Conservation (phyloP, 768 basidiomycete species). For the Terana coerulea region DNA sequence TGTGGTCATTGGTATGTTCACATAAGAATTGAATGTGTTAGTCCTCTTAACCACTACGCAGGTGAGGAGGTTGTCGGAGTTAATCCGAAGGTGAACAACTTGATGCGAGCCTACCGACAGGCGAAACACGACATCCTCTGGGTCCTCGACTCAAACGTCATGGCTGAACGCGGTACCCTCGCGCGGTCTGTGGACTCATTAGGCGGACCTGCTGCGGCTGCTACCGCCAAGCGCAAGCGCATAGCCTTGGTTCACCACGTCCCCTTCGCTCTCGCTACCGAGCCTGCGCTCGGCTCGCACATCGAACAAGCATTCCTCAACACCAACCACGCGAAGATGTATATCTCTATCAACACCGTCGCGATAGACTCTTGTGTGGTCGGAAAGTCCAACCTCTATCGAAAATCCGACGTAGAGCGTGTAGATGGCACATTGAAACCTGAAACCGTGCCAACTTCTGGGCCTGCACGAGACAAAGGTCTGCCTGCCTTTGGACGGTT, state of each 20-base stretch:
- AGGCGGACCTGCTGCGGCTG: constrained; percentile 35
- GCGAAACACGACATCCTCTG: constrained; percentile 90
- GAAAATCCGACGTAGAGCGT: constrained; percentile 80
- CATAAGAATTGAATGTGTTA: neutral
- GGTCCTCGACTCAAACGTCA: constrained; percentile 96
- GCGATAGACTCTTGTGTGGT: constrained; percentile 94
- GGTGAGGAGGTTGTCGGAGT: constrained; percentile 84
- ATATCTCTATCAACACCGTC: constrained; percentile 86
- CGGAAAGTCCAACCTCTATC: constrained; percentile 94
- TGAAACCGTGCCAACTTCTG: constrained; percentile 23
- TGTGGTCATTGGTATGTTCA: constrained; percentile 67
- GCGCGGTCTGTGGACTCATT: constrained; percentile 83
- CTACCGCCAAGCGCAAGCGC: constrained; percentile 34
- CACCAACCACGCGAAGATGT: constrained; percentile 98
- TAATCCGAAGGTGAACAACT: constrained; percentile 98
- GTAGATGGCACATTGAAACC: constrained; percentile 66
- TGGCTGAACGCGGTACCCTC: constrained; percentile 72
- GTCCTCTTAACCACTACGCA: constrained; percentile 27
- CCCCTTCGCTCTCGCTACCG: constrained; percentile 78
- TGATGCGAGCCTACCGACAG: constrained; percentile 75
- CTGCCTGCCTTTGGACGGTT: constrained; percentile 81
- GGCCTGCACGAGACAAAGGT: constrained; percentile 41
- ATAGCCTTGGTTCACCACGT: constrained; percentile 94
- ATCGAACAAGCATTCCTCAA: constrained; percentile 95
- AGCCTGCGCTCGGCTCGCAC: constrained; percentile 68